Conservation (phyloP, 208 protist genomes). For the Porcisia deanei region DNA sequence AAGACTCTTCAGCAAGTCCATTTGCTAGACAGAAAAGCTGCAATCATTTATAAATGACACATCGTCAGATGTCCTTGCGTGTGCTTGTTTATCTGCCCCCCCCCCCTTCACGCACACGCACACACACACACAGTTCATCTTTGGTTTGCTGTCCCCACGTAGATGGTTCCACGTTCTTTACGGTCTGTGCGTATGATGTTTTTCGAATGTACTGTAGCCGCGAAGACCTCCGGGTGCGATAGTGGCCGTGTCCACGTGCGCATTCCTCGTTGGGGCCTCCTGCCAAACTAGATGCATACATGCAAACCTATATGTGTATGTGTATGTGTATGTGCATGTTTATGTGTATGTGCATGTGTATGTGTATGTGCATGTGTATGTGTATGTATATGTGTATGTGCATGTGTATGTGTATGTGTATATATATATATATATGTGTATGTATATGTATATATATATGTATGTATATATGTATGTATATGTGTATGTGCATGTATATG, state of each 20-base stretch:
- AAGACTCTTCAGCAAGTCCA: not conserved
- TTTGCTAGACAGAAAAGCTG: slow-evolving; percentile 1
- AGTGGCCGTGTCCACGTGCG: no score
- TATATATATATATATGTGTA: not conserved
- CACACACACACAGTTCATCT: no score
- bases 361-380: not conserved
- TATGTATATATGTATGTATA: not conserved
- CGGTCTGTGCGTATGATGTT: no score
- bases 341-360: not conserved
- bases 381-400: not conserved
- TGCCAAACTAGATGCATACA: not conserved
- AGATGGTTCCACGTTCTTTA: no score
- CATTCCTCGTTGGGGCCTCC: no score
- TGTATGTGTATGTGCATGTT: not conserved
- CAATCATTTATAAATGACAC: not conserved
- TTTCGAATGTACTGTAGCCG: no score
- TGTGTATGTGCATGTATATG: not conserved
- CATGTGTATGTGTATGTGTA: not conserved
- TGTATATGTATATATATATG: not conserved
- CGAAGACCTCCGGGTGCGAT: no score
- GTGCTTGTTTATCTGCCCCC: not conserved
- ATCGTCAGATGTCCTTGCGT: not conserved
- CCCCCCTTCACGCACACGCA: not conserved
- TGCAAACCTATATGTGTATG: not conserved
- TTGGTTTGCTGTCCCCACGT: no score